These are phyloP conservation scores for Scleroderma citrinum DNA, from an alignment of 768 basidiomycete species.

Conservation along the genomic window DNA sequence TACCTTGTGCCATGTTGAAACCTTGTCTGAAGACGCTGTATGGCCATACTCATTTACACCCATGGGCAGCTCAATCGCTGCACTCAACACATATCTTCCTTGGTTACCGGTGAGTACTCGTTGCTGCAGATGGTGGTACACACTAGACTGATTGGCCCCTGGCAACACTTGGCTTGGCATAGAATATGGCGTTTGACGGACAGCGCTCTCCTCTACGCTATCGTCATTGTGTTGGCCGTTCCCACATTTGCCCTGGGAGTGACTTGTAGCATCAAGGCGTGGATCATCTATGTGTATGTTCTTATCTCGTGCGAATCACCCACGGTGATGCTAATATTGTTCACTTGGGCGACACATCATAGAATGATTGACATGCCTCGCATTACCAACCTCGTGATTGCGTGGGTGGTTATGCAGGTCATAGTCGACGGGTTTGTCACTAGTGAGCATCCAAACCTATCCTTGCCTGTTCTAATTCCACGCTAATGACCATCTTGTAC, in stretches of 20 bases:
- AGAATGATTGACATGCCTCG: slow-evolving; percentile 37
- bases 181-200: not conserved
- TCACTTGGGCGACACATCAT: no score
- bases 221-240: slow-evolving; percentile 30
- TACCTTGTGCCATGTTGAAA: no score
- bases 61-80: slow-evolving; percentile 38
- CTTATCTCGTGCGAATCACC: no score
- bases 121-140: no score
- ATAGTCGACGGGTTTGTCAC: slow-evolving; percentile 38
- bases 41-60: slow-evolving; percentile 48
- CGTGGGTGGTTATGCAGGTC: slow-evolving; percentile 42
- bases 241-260: slow-evolving; percentile 38
- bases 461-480: no score
- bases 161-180: no score
- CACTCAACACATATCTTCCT: slow-evolving; percentile 44
- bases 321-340: no score
- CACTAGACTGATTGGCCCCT: not conserved
- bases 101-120: slow-evolving; percentile 33
- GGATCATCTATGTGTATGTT: slow-evolving; percentile 36
- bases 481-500: not conserved
- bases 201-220: slow-evolving; percentile 16
- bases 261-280: slow-evolving; percentile 38
- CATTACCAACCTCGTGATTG: slow-evolving; percentile 35
- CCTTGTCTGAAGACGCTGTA: slow-evolving; percentile 25
- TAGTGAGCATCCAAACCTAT: slow-evolving; percentile 18